phyloP scores from a whole-genome alignment of 169 alveolate species.

The Theileria sp. region DNA sequence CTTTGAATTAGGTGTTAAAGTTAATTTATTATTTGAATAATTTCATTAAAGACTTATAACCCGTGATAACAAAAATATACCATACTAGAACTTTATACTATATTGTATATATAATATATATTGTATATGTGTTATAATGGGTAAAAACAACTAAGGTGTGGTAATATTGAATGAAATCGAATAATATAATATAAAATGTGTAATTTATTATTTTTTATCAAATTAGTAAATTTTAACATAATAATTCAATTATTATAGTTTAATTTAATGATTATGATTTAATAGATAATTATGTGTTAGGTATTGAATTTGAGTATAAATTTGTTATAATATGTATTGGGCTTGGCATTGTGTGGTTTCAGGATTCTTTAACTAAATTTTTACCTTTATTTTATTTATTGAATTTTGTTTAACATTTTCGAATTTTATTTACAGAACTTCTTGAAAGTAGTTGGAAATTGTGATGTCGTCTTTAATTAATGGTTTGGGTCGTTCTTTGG shows the following conservation, averaged over 20 bases:
- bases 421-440: too few relatives aligned
- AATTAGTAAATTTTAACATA: too few relatives aligned
- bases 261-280: not conserved
- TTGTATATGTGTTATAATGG: not conserved
- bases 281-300: not conserved
- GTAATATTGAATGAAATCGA: not conserved
- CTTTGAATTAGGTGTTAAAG: not conserved
- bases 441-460: not conserved
- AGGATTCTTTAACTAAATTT: not conserved
- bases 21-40: too few relatives aligned
- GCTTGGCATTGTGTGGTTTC: not conserved
- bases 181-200: not conserved
- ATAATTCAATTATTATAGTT: too few relatives aligned
- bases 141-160: not conserved
- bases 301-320: not conserved
- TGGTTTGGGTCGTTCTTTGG: slow-evolving; percentile 2
- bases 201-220: not conserved
- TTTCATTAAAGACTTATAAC: too few relatives aligned
- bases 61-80: not conserved
- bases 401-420: not conserved
- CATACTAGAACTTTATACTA: not conserved
- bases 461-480: not conserved
- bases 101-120: too few relatives aligned
- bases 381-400: not conserved
- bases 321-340: not conserved